phyloP scores from a whole-genome alignment of 2,329 filamentous ascomycete species.

The Exophiala sp. region DNA sequence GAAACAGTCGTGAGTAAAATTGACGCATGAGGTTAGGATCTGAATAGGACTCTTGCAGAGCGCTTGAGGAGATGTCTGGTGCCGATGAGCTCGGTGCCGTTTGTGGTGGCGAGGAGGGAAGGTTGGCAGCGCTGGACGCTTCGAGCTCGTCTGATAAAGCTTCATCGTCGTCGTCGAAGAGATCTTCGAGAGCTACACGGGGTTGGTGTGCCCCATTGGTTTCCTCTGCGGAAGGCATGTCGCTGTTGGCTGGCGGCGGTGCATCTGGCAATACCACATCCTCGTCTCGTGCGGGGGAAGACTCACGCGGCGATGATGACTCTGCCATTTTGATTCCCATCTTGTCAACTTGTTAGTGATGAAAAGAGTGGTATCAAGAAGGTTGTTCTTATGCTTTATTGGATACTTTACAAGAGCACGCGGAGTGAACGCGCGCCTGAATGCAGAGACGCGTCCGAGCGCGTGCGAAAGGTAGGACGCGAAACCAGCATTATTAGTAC shows the following conservation, averaged over 20 bases:
- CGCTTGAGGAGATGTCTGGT: constrained; percentile 34
- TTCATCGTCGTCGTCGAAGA: constrained; percentile 48
- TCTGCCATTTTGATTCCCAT: constrained; percentile 31
- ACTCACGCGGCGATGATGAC: constrained; percentile 22
- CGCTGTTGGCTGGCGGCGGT: constrained; percentile 9
- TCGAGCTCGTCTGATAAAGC: constrained; percentile 53
- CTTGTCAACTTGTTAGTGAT: no score
- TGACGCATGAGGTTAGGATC: constrained; percentile 74
- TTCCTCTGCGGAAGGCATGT: constrained; percentile 11
- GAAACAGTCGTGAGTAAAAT: constrained; percentile 94
- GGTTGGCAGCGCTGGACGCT: constrained; percentile 45
- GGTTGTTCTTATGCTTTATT: no score
- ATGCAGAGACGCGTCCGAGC: no score
- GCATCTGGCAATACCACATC: constrained; percentile 28
- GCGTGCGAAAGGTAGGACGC: no score
- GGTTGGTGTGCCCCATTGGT: constrained; percentile 14
- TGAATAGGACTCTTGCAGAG: constrained; percentile 12
- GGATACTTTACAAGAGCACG: no score
- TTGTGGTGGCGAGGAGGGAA: constrained; percentile 30
- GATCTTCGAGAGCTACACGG: constrained; percentile 48
- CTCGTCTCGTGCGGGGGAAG: constrained; percentile 10
- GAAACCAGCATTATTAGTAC: no score
- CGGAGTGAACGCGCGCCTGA: no score
- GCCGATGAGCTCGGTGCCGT: constrained; percentile 37
- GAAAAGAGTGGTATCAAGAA: no score